Evolutionary conservation across 1,284 basidiomycete species (phyloP).

Genomic region (Ganoderma boninense): DNA sequence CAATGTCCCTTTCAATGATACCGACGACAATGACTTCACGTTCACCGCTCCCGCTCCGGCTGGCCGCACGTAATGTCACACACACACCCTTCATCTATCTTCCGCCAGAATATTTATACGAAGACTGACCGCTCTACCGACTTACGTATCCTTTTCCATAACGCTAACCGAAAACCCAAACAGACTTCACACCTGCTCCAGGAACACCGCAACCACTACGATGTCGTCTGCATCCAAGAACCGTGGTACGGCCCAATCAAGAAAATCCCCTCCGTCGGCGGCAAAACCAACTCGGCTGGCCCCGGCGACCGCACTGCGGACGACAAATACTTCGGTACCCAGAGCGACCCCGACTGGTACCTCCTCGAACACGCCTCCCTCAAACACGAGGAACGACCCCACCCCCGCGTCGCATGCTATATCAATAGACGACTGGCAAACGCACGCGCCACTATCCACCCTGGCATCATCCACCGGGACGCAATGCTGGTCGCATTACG

Average conservation of each 20-base stretch:
- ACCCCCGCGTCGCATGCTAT: conserved; percentile 2
- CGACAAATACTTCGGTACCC: not conserved
- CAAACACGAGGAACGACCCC: not conserved
- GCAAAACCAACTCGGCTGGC: not conserved
- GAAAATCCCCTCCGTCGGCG: not conserved
- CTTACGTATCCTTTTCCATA: not conserved
- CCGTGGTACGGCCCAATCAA: not conserved
- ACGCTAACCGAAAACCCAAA: not conserved
- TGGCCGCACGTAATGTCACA: not conserved
- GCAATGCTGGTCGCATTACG: not conserved
- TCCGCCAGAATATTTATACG: not conserved
- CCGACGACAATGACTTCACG: too few relatives aligned
- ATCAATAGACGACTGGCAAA: not conserved
- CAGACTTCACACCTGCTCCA: not conserved
- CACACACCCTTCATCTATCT: not conserved
- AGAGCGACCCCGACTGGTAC: not conserved
- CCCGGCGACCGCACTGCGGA: not conserved
- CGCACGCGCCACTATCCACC: not conserved
- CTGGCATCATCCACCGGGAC: not conserved
- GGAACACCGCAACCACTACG: not conserved
- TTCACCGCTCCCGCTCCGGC: not conserved
- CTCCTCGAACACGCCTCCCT: not conserved
- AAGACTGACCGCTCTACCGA: not conserved
- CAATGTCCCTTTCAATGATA: not conserved
- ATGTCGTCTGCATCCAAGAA: conserved; percentile 6